Evolutionary conservation across 1,139 yeast species (phyloP).

Genomic region (Keqinozyma sinolaborantium): DNA sequence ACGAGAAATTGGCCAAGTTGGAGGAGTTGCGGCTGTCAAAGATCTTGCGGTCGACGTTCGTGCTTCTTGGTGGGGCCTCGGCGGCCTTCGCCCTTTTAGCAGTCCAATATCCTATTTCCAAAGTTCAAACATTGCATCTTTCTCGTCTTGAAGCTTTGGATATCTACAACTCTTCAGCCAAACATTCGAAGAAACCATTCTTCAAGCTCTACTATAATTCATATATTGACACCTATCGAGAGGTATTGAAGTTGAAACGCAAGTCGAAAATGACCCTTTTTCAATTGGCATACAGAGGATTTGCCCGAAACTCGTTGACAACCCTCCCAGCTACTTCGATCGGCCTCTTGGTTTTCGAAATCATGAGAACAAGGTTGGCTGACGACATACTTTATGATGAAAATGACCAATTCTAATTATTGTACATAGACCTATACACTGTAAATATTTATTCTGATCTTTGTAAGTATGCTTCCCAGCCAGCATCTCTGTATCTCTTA

Average conservation of each 20-base stretch:
- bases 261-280: slow-evolving; percentile 57
- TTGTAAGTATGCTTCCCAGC: slow-evolving; percentile 82
- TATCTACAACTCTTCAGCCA: slow-evolving; percentile 48
- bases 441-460: slow-evolving; percentile 21
- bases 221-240: slow-evolving; percentile 67
- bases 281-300: slow-evolving; percentile 75
- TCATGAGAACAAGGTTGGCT: slow-evolving; percentile 55
- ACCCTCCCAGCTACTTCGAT: slow-evolving; percentile 86
- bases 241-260: slow-evolving; percentile 50
- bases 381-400: slow-evolving; percentile 25
- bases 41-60: slow-evolving; percentile 64
- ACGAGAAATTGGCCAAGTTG: slow-evolving; percentile 23
- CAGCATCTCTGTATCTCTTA: slow-evolving; percentile 83
- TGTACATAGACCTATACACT: slow-evolving; percentile 1
- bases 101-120: slow-evolving; percentile 79
- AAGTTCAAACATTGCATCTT: slow-evolving; percentile 75
- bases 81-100: slow-evolving; percentile 77
- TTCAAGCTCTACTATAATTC: slow-evolving; percentile 60
- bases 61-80: slow-evolving; percentile 82
- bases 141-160: slow-evolving; percentile 79
- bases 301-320: slow-evolving; percentile 64
- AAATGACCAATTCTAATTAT: slow-evolving; percentile 2
- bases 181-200: slow-evolving; percentile 27
- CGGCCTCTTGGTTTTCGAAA: slow-evolving; percentile 81
- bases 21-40: slow-evolving; percentile 43